Evolutionary conservation across 371 early-diverging fungal species (phyloP).

Genomic region (Syncephalastrum contaminatum): DNA sequence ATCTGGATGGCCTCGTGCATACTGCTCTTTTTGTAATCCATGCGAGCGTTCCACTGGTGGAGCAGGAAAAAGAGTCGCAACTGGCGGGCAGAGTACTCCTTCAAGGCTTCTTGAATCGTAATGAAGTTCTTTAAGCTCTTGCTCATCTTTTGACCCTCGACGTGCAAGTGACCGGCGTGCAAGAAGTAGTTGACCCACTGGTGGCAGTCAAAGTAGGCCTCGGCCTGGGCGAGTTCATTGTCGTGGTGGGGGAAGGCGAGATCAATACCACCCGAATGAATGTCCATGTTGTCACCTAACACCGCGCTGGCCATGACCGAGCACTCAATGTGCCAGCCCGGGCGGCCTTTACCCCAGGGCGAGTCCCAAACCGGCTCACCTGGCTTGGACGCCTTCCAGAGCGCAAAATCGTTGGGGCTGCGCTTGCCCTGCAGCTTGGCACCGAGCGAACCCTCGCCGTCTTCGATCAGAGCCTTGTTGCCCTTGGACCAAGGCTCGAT

Average conservation of each 20-base stretch:
- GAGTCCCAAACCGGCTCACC: conserved; percentile 98
- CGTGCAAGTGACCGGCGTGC: conserved; percentile 98
- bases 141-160: conserved; percentile 99
- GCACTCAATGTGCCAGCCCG: conserved; percentile 99
- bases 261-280: conserved; percentile 99
- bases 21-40: conserved; percentile 86
- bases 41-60: conserved; percentile 88
- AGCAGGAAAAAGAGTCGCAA: conserved; percentile 94
- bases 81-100: conserved; percentile 83
- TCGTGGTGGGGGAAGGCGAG: conserved; percentile 99
- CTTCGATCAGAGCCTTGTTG: conserved; percentile 77
- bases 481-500: conserved; percentile 88
- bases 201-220: conserved; percentile 87
- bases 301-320: conserved; percentile 98
- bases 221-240: conserved; percentile 98
- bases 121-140: conserved; percentile 99
- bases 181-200: conserved; percentile 99
- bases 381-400: conserved; percentile 98
- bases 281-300: conserved; percentile 90
- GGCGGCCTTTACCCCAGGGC: conserved; percentile 95
- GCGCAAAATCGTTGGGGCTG: conserved; percentile 91
- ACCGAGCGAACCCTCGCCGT: conserved; percentile 92
- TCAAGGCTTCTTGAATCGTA: conserved; percentile 91
- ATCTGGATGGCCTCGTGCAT: conserved; percentile 85
- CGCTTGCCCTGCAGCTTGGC: conserved; percentile 72